Base-by-base conservation (phyloP, 768 basidiomycete genomes). In the Hygrophorus pudorinus region DNA sequence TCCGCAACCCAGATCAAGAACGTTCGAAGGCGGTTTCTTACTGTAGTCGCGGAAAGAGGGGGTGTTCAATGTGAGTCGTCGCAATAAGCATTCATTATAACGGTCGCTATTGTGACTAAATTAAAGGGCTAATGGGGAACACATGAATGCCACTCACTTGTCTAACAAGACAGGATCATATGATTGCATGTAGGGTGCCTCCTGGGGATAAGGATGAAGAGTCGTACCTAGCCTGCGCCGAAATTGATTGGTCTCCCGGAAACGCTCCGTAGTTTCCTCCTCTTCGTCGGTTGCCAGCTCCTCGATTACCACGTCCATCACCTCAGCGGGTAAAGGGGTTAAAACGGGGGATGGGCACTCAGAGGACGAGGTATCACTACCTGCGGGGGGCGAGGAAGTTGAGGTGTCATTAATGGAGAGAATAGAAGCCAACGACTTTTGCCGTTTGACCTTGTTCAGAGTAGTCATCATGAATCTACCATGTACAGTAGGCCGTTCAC, bases 1-100 rank as follows among this genome's bases (percentile, higher is more conserved):
- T 9, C 87, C 86, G 57, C 85, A 88, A 2, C 87, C 87, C 10
- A 90, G 60, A 53, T 89, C 86, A 5, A 90, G 70, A 17, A 81
- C 78, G 10, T 65, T 62, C 1, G 60, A 55, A 1, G 84, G 80
- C 0, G 68, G 66, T n/a, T 60, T 61, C 17, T 67, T 65, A 29
- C 65, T 56, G 48, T 70, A 73, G 47, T 71, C 61, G 45, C 75
- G 67, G 53, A 89, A 87, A 0, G 78, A 75, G 0, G 85, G 84
- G 0, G 72, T 70, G 4, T 67, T 68, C 2, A 64, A 65, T 5
- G 65, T 72, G 12, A 89, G 65, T n/a, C 72, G 76, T 30, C 64
- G 71, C 12, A 85, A 51, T 4, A 89, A 55, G 2, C 66, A 43
- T 44, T 77, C 67, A 3, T 76, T 67, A 50, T 77, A 73, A 42